Conservation (phyloP, 495 filamentous ascomycete genomes). For the Neurospora africana region DNA sequence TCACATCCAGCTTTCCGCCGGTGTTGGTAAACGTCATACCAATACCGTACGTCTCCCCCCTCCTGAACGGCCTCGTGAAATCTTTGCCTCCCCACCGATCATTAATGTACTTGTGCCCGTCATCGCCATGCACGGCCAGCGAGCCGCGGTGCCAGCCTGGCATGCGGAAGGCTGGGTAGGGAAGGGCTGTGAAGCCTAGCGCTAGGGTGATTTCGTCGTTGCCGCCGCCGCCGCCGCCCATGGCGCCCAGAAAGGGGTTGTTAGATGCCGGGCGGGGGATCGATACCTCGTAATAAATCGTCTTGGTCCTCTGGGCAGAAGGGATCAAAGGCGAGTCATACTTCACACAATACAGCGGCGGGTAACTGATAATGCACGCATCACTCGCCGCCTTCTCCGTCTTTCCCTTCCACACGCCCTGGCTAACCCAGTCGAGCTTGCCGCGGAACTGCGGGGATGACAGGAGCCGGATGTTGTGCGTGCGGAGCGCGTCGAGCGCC, state of each 20-base stretch:
- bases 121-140: constrained; percentile 82
- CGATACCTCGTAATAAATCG: constrained; percentile 72
- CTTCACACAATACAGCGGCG: constrained; percentile 66
- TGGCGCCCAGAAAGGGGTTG: neutral
- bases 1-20: constrained; percentile 34
- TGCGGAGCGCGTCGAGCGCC: constrained; percentile 16
- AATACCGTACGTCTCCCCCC: constrained; percentile 38
- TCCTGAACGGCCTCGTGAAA: constrained; percentile 45
- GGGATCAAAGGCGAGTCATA: constrained; percentile 56
- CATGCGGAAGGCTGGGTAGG: constrained; percentile 78
- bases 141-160: constrained; percentile 87
- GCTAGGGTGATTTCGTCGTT: constrained; percentile 53
- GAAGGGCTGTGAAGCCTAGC: constrained; percentile 67
- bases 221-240: constrained; percentile 11
- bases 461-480: constrained; percentile 28
- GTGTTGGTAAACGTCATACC: constrained; percentile 57
- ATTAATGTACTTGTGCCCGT: constrained; percentile 80
- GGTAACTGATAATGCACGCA: constrained; percentile 48
- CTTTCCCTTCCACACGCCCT: constrained; percentile 35
- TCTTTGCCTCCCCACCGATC: constrained; percentile 72
- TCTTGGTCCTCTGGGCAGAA: constrained; percentile 30
- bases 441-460: constrained; percentile 23
- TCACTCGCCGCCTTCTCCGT: constrained; percentile 31
- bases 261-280: constrained; percentile 23
- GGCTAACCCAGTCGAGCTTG: constrained; percentile 18